Conservation (phyloP, 2,329 filamentous ascomycete species). For the Clonostachys solani region DNA sequence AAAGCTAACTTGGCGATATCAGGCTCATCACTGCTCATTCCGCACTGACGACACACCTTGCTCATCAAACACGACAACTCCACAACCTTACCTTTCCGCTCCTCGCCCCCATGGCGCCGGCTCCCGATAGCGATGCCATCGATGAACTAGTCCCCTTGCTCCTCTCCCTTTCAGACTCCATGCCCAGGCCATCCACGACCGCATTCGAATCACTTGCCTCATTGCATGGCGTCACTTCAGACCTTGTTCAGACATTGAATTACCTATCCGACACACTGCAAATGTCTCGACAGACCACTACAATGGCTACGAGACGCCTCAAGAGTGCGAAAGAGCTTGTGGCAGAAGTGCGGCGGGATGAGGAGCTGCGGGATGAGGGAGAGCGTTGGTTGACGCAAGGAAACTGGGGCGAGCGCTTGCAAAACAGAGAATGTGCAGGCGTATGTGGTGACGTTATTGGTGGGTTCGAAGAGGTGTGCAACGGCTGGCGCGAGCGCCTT, state of each 20-base stretch:
- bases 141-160: constrained; percentile 68
- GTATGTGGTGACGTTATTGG: constrained; percentile 86
- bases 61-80: constrained; percentile 70
- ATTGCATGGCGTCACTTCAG: constrained; percentile 66
- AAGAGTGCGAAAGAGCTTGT: constrained; percentile 82
- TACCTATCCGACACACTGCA: constrained; percentile 88
- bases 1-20: constrained; percentile 9
- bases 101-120: constrained; percentile 62
- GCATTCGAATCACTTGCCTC: constrained; percentile 63
- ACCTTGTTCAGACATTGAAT: constrained; percentile 75
- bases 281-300: constrained; percentile 87
- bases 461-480: constrained; percentile 89
- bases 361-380: constrained; percentile 78
- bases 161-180: constrained; percentile 56
- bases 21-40: constrained; percentile 74
- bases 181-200: constrained; percentile 60
- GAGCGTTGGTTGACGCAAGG: constrained; percentile 76
- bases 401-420: constrained; percentile 76
- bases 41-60: constrained; percentile 69
- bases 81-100: constrained; percentile 69
- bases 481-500: constrained; percentile 74
- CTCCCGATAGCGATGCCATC: constrained; percentile 60
- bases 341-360: constrained; percentile 77
- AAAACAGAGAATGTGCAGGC: constrained; percentile 73
- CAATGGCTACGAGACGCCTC: constrained; percentile 73